Percentiles rank a stretch among this genome's conserved stretches.
These are phyloP conservation scores for Aspergillus caelatus DNA, from an alignment of 2,329 filamentous ascomycete species.

Conservation along the genomic window DNA sequence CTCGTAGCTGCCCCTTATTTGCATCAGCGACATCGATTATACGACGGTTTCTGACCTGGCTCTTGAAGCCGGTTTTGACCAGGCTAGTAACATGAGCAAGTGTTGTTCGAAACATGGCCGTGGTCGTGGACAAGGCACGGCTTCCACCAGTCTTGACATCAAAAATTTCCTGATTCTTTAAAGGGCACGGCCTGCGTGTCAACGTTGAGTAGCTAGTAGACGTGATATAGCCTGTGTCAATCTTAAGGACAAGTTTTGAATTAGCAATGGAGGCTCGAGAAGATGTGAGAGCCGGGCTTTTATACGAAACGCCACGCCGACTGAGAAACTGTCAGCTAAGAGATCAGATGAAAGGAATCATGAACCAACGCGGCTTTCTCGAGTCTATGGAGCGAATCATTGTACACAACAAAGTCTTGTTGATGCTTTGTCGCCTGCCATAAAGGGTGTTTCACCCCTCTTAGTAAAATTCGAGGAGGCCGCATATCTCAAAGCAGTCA, in stretches of 20 bases:
- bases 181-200: neutral
- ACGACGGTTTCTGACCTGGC: neutral
- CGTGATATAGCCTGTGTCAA: neutral
- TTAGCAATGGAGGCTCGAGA: neutral
- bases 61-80: neutral
- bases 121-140: neutral
- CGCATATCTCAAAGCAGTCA: neutral
- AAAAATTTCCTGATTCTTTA: neutral
- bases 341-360: slow-evolving; percentile 1
- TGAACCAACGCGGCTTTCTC: neutral
- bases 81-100: neutral
- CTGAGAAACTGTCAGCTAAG: neutral
- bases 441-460: slow-evolving; percentile 2
- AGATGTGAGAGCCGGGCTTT: neutral
- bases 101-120: neutral
- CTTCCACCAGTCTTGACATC: neutral
- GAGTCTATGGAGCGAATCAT: neutral
- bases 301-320: neutral
- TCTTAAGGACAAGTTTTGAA: neutral
- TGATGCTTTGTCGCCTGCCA: neutral
- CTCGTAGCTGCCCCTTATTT: neutral
- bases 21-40: no score
- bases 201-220: neutral
- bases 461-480: neutral
- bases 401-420: neutral